A percentile compares a stretch with the other conserved stretches of the same genome.
Conservation (phyloP, 495 filamentous ascomycete genomes). For the Cladorrhinum samala region DNA sequence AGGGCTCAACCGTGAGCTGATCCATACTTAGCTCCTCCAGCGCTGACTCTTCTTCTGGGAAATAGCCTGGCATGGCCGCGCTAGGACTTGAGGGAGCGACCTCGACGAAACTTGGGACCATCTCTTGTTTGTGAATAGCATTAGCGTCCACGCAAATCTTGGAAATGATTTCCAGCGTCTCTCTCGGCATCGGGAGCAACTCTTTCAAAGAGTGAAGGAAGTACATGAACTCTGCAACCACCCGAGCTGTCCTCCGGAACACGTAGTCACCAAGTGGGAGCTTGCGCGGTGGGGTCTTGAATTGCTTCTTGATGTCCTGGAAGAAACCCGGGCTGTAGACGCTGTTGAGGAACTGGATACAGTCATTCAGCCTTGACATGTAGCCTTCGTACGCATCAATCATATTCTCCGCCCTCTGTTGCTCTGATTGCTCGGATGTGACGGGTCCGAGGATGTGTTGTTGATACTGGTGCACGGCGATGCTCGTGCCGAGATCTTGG, state of each 20-base stretch:
- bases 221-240: slow-evolving; percentile 13
- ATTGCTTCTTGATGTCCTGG: neutral
- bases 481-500: slow-evolving; percentile 13
- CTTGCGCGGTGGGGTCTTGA: slow-evolving; percentile 2
- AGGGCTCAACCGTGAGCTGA: too few relatives aligned
- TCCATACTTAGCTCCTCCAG: slow-evolving; percentile 21
- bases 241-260: neutral
- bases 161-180: slow-evolving; percentile 8
- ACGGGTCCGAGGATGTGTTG: slow-evolving; percentile 1
- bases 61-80: slow-evolving; percentile 12
- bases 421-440: neutral
- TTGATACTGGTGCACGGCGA: slow-evolving; percentile 14
- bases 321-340: slow-evolving; percentile 11
- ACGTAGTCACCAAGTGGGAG: slow-evolving; percentile 1
- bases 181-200: neutral
- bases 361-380: neutral
- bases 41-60: slow-evolving; percentile 11
- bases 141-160: slow-evolving; percentile 34
- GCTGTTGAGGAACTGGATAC: slow-evolving; percentile 4
- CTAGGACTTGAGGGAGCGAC: neutral
- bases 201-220: slow-evolving; percentile 12
- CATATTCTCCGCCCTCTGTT: slow-evolving; percentile 2
- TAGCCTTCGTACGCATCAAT: slow-evolving; percentile 1
- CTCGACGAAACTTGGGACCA: slow-evolving; percentile 23
- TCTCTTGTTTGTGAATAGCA: slow-evolving; percentile 32